These are phyloP conservation scores for Xylaria polymorpha DNA, from an alignment of 2,329 filamentous ascomycete genomes.

Conservation along the genomic window DNA sequence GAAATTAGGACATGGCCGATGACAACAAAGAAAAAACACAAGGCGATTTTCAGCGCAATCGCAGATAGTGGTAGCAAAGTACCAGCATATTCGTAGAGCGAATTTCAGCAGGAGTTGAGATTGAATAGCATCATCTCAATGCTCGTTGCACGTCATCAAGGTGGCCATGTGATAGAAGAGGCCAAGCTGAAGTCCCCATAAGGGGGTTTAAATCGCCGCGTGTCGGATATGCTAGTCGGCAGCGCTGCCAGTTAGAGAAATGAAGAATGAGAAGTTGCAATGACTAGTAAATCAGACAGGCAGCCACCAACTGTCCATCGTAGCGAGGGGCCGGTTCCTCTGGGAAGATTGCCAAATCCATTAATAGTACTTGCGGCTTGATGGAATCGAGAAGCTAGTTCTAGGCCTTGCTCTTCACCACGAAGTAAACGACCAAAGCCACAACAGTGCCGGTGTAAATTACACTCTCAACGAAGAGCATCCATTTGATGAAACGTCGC, in stretches of 20 bases:
- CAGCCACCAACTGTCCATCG: not conserved
- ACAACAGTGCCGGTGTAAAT: conserved; percentile 37
- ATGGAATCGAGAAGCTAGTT: not conserved
- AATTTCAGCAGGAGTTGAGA: not conserved
- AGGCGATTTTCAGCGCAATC: not conserved
- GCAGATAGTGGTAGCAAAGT: conserved; percentile 1
- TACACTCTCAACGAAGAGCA: conserved; percentile 30
- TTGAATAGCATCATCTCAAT: no score
- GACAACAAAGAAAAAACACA: not conserved
- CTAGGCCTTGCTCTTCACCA: conserved; percentile 25
- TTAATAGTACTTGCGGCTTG: not conserved
- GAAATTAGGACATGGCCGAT: not conserved
- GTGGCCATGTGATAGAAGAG: not conserved
- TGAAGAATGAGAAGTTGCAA: not conserved
- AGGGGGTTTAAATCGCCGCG: not conserved
- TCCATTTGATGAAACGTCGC: conserved; percentile 48
- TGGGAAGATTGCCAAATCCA: not conserved
- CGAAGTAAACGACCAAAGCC: conserved; percentile 42
- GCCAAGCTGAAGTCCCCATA: not conserved
- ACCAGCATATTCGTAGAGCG: not conserved
- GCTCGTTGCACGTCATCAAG: not conserved
- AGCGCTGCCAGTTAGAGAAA: not conserved
- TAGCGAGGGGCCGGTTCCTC: not conserved
- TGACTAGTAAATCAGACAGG: not conserved
- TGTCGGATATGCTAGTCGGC: not conserved